Conservation (phyloP, 1,139 yeast species). For the Saccharomyces pastorianus region DNA sequence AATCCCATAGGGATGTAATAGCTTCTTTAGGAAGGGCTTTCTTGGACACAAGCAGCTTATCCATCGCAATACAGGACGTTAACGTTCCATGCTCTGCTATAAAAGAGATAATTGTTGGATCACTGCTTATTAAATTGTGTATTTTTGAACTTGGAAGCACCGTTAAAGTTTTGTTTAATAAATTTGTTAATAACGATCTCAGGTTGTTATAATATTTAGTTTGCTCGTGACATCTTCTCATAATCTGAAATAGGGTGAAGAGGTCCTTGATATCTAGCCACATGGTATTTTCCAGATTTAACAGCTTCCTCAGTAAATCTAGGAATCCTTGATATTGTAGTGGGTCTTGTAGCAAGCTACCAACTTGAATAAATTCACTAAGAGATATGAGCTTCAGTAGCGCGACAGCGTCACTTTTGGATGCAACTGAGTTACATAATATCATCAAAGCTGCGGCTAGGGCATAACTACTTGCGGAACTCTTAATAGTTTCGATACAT, state of each 20-base stretch:
- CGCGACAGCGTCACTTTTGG: constrained; percentile 16
- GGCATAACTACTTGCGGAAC: constrained; percentile 16
- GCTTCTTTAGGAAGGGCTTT: constrained; percentile 2
- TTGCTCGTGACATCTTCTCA: constrained; percentile 23
- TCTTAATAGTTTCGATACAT: constrained; percentile 6
- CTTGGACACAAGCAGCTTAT: constrained; percentile 21
- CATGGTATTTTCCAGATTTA: constrained; percentile 20
- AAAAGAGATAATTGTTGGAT: constrained; percentile 9
- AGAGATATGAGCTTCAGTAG: constrained; percentile 10
- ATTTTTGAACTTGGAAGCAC: constrained; percentile 23
- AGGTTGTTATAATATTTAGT: constrained; percentile 21
- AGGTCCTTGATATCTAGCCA: constrained; percentile 13
- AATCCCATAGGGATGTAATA: constrained; percentile 15
- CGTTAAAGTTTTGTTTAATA: constrained; percentile 25
- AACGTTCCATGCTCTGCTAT: constrained; percentile 14
- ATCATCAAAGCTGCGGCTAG: constrained; percentile 22
- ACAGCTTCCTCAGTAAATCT: constrained; percentile 24
- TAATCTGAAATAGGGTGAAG: constrained; percentile 8
- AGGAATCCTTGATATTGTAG: constrained; percentile 28
- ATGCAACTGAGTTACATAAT: constrained; percentile 23
- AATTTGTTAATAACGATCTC: constrained; percentile 16
- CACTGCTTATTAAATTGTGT: constrained; percentile 8
- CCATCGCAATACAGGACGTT: constrained; percentile 13
- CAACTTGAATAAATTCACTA: constrained; percentile 10
- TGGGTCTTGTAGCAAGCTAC: constrained; percentile 23